These are phyloP conservation scores for Tolypocladium cylindrosporum DNA, from an alignment of 2,329 filamentous ascomycete genomes.

Conservation along the genomic window DNA sequence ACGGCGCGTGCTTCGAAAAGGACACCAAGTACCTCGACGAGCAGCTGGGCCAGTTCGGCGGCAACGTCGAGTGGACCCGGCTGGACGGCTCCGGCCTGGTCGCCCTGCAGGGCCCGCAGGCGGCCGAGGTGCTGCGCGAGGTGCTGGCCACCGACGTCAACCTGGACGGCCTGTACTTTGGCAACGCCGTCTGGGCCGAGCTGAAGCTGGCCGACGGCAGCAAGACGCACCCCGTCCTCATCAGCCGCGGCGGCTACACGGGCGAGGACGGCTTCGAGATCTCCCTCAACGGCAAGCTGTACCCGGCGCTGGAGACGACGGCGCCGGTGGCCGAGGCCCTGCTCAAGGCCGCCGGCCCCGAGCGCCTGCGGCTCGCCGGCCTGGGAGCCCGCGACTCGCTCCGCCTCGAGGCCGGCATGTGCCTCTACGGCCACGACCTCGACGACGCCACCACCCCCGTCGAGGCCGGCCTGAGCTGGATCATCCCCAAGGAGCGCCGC, in stretches of 20 bases:
- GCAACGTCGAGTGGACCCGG: constrained; percentile 55
- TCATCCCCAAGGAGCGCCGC: constrained; percentile 71
- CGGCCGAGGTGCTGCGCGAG: constrained; percentile 57
- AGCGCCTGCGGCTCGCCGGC: constrained; percentile 66
- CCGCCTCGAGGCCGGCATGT: constrained; percentile 94
- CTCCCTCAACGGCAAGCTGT: constrained; percentile 50
- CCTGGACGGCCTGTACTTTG: constrained; percentile 70
- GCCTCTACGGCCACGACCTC: constrained; percentile 97
- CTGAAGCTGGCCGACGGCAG: constrained; percentile 49
- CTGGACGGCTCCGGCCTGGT: constrained; percentile 68
- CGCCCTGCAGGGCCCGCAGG: constrained; percentile 79
- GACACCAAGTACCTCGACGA: constrained; percentile 67
- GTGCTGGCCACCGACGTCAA: constrained; percentile 46
- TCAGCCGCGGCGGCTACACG: constrained; percentile 88
- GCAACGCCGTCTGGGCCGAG: constrained; percentile 57
- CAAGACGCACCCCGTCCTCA: constrained; percentile 38
- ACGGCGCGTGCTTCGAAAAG: constrained; percentile 85
- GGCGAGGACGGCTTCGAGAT: constrained; percentile 98
- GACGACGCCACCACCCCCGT: constrained; percentile 61
- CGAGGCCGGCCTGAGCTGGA: constrained; percentile 57
- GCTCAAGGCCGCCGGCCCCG: constrained; percentile 51
- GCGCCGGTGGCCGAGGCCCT: constrained; percentile 57
- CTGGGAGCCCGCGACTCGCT: constrained; percentile 87
- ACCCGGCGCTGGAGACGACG: constrained; percentile 25
- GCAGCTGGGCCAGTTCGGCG: constrained; percentile 52